Conservation (phyloP, 306 rosid genomes). For the Castanea sativa region DNA sequence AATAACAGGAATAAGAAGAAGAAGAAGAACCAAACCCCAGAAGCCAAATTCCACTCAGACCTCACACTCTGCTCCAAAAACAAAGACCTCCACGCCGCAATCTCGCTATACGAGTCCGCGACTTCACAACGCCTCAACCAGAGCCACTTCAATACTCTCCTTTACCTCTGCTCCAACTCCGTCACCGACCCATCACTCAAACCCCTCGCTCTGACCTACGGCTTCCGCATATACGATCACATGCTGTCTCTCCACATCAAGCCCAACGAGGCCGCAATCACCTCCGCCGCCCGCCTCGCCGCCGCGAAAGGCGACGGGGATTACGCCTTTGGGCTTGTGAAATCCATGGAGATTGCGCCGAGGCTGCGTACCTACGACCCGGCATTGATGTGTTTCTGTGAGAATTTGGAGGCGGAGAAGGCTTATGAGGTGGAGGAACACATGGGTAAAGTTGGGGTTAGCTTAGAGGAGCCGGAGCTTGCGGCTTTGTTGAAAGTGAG, state of each 20-base stretch:
- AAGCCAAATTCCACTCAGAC: slow-evolving; percentile 54
- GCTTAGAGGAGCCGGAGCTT: slow-evolving; percentile 64
- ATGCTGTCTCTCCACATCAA: slow-evolving; percentile 35
- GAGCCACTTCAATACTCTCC: slow-evolving; percentile 74
- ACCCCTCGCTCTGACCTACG: slow-evolving; percentile 40
- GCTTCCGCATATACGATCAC: slow-evolving; percentile 63
- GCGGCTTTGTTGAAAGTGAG: slow-evolving; percentile 71
- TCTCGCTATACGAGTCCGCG: slow-evolving; percentile 55
- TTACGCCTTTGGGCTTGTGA: slow-evolving; percentile 58
- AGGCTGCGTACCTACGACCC: slow-evolving; percentile 75
- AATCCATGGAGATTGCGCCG: slow-evolving; percentile 44
- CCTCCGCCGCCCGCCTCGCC: slow-evolving; percentile 69
- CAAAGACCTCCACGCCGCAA: slow-evolving; percentile 52
- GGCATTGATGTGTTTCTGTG: slow-evolving; percentile 64
- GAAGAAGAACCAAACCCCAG: slow-evolving; percentile 45
- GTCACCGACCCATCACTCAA: slow-evolving; percentile 48
- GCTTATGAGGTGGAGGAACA: slow-evolving; percentile 78
- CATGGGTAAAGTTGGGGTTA: slow-evolving; percentile 46
- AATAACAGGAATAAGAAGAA: slow-evolving; percentile 38
- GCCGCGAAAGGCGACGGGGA: slow-evolving; percentile 66
- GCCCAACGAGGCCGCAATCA: slow-evolving; percentile 83
- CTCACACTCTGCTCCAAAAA: slow-evolving; percentile 64
- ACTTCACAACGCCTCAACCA: slow-evolving; percentile 45
- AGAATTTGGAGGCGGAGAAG: slow-evolving; percentile 55
- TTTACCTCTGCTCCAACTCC: slow-evolving; percentile 73